Evolutionary conservation across 352 stramenopile genomes (phyloP).

Genomic region (Phytophthora multivora): DNA sequence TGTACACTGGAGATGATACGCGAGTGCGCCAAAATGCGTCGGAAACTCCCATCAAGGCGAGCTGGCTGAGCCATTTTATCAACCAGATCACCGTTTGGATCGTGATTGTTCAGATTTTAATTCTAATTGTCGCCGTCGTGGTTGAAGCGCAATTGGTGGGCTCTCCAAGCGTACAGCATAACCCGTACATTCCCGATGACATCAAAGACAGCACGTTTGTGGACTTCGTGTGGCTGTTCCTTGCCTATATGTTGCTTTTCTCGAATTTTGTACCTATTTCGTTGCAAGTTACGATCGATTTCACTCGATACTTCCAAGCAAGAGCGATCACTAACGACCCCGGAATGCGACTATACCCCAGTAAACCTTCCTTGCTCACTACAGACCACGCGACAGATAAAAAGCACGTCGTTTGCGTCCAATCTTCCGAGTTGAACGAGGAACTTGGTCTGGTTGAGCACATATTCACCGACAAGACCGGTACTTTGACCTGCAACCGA

Average conservation of each 20-base stretch:
- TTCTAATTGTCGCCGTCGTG: conserved; percentile 55
- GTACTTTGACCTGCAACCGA: conserved; percentile 92
- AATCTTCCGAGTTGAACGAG: conserved; percentile 90
- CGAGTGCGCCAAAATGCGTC: conserved; percentile 86
- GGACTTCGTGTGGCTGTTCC: conserved; percentile 60
- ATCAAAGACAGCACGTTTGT: conserved; percentile 37
- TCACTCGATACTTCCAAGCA: conserved; percentile 84
- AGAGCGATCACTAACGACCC: conserved; percentile 69
- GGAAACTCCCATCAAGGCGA: conserved; percentile 74
- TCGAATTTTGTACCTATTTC: conserved; percentile 94
- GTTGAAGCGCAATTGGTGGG: conserved; percentile 46
- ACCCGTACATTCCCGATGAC: conserved; percentile 51
- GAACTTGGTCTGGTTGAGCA: conserved; percentile 95
- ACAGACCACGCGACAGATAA: conserved; percentile 20
- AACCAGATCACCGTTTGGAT: conserved; percentile 85
- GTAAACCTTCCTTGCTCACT: conserved; percentile 8
- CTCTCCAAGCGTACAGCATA: conserved; percentile 32
- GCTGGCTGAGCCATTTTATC: conserved; percentile 75
- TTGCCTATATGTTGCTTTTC: conserved; percentile 91
- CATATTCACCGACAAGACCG: conserved; percentile 96
- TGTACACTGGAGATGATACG: conserved; percentile 90
- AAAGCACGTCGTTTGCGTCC: conserved; percentile 64
- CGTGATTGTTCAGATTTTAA: conserved; percentile 66
- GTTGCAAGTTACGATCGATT: conserved; percentile 90
- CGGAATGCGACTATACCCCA: conserved; percentile 62